phyloP scores from a whole-genome alignment of 139 green algal species.

The Micractinium conductrix region DNA sequence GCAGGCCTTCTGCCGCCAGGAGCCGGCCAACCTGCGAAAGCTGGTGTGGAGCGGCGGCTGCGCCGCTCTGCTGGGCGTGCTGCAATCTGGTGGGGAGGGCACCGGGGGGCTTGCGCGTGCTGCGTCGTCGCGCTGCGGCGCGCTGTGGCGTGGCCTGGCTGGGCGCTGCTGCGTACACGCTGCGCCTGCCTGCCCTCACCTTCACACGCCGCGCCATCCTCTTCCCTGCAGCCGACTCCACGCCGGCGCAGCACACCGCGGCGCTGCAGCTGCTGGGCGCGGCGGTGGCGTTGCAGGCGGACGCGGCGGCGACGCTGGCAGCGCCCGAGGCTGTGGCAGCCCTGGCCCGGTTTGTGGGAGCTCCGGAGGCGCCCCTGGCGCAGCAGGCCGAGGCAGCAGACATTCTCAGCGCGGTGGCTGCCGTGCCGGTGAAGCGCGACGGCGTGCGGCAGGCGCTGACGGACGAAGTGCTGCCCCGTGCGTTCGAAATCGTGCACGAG shows the following conservation, averaged over 20 bases:
- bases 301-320: not conserved
- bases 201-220: not conserved
- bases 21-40: slow-evolving; percentile 29
- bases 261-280: slow-evolving; percentile 10
- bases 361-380: not conserved
- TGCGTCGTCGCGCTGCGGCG: not conserved
- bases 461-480: slow-evolving; percentile 1
- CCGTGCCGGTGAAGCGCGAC: not conserved
- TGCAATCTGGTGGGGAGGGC: slow-evolving; percentile 1
- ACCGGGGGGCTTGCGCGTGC: not conserved
- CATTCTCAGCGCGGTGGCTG: not conserved
- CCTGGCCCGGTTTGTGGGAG: slow-evolving; percentile 8
- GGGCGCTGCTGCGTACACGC: not conserved
- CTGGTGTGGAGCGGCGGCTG: slow-evolving; percentile 30
- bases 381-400: not conserved
- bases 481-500: slow-evolving; percentile 21
- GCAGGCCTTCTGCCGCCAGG: slow-evolving; percentile 37
- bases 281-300: not conserved
- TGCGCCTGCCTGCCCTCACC: not conserved
- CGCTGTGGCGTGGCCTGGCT: not conserved
- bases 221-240: not conserved
- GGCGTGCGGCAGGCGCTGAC: slow-evolving; percentile 18
- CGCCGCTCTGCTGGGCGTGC: slow-evolving; percentile 14
- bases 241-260: not conserved
- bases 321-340: not conserved